Percentiles rank a stretch among this genome's conserved stretches.
phyloP scores from a whole-genome alignment of 1,284 basidiomycete species.

The Sanghuangporus weigelae region DNA sequence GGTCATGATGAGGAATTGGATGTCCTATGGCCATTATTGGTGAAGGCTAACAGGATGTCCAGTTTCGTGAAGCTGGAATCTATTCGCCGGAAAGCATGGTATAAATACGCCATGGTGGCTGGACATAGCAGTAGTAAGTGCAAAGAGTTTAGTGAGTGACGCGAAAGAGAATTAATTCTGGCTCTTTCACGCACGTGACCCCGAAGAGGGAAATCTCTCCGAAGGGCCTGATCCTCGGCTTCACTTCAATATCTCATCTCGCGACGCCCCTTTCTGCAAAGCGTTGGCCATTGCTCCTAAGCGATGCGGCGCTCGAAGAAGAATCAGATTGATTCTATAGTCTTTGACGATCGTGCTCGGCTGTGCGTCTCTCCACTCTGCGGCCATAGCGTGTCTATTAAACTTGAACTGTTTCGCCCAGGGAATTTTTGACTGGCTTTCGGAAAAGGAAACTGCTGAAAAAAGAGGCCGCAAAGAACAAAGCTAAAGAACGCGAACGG shows the following conservation, averaged over 20 bases:
- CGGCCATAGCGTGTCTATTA: slow-evolving; percentile 2
- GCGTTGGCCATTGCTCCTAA: slow-evolving; percentile 27
- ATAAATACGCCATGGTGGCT: slow-evolving; percentile 5
- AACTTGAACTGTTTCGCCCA: slow-evolving; percentile 27
- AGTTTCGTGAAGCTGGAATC: background rate
- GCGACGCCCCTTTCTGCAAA: background rate
- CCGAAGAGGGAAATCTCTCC: background rate
- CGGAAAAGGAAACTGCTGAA: slow-evolving; percentile 80
- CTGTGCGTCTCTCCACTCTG: slow-evolving; percentile 40
- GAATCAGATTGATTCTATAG: slow-evolving; percentile 59
- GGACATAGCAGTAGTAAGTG: background rate
- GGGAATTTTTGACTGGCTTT: slow-evolving; percentile 83
- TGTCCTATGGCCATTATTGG: background rate
- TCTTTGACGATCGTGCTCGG: slow-evolving; percentile 75
- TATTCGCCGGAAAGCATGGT: background rate
- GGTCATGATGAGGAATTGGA: background rate
- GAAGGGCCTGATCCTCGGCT: background rate
- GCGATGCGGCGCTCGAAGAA: slow-evolving; percentile 55
- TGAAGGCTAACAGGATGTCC: background rate
- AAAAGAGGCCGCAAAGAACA: slow-evolving; percentile 63
- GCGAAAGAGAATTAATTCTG: background rate
- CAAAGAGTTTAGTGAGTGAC: background rate
- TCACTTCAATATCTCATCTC: background rate
- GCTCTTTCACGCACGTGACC: background rate
- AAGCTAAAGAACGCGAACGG: slow-evolving; percentile 63